phyloP scores from a whole-genome alignment of 1,284 basidiomycete species.

The Schizopora paradoxa region DNA sequence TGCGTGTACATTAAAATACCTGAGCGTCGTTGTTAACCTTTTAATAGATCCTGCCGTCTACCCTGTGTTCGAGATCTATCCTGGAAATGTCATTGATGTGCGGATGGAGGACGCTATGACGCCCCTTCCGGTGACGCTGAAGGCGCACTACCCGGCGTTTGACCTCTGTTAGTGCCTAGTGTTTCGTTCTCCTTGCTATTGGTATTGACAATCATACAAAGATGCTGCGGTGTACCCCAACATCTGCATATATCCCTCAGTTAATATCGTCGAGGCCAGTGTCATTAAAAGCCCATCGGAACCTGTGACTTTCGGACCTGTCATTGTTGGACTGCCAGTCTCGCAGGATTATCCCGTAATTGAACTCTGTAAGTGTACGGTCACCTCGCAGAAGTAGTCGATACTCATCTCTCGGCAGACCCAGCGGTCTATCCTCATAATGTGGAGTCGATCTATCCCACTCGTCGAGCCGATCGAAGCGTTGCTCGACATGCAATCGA shows the following conservation, averaged over 20 bases:
- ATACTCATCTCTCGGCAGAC: conserved; percentile 11
- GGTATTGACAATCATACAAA: neutral
- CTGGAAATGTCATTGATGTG: conserved; percentile 10
- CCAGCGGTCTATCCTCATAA: conserved; percentile 20
- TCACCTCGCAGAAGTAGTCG: neutral
- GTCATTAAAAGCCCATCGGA: neutral
- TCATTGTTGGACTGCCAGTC: neutral
- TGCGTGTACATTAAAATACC: too few species aligned
- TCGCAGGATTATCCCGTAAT: conserved; percentile 10
- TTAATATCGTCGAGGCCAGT: conserved; percentile 15
- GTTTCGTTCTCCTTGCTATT: neutral
- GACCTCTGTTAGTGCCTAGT: conserved; percentile 8
- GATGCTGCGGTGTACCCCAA: conserved; percentile 16
- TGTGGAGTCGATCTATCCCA: conserved; percentile 19
- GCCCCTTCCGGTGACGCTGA: conserved; percentile 9
- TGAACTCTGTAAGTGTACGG: conserved; percentile 9
- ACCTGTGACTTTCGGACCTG: conserved; percentile 1
- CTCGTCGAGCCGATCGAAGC: neutral
- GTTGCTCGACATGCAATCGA: too few species aligned
- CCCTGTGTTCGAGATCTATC: conserved; percentile 20
- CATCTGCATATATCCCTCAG: conserved; percentile 21
- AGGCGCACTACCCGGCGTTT: conserved; percentile 8
- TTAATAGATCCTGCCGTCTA: conserved; percentile 10
- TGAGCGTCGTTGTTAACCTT: neutral
- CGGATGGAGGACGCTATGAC: conserved; percentile 6